Evolutionary conservation across 2,329 filamentous ascomycete genomes (phyloP), one percentile per base, ranked within the genome.

Genomic region (Aureobasidium lini): DNA sequence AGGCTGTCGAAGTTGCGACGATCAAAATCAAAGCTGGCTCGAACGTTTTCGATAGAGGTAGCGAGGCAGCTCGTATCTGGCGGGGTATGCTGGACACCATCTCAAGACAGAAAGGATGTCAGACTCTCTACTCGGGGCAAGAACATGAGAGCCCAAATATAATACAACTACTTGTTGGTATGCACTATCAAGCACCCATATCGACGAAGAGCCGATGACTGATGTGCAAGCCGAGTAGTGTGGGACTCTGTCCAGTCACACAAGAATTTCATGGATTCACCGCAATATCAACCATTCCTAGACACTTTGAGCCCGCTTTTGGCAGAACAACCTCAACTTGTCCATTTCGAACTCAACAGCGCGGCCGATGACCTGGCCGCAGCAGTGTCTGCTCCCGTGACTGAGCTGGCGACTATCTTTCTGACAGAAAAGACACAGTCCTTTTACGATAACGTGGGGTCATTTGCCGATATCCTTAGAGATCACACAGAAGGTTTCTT

Each of bases 371-470:
- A 61, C 1, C 40, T 67, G 7, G 16, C 40, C 8, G 58, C 61
- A 29, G 64, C 69, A 15, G 63, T 72, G 13, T 67, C 69, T 0
- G 73, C 74, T 1, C 78, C 80, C 1, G 70, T 80, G 2, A 81
- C 80, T 1, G 81, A 84, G 65, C 68, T 81, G 34, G 69, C 74
- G 9, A 71, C 70, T 0, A 70, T 79, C 32, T 75, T 76, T 62
- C 78, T 81, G 62, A 66, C 73, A 0, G 66, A 67, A 31, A 64
- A 72, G 23, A 62, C 62, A 1, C 68, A 71, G 10, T 68, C 69
- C 16, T 62, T 76, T 31, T 64, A 70, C 47, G 62, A 62, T 4
- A 70, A 69, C 37, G 67, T 76, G 50, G 64, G 68, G 10, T 67
- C 72, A 15, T 78, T 82, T 62, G 66, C 67, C n/a, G 64, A 67